Evolutionary conservation across 176 grass and related monocot genomes (phyloP), one percentile per base, ranked within the genome.

Genomic region (Tillandsia leiboldiana): DNA sequence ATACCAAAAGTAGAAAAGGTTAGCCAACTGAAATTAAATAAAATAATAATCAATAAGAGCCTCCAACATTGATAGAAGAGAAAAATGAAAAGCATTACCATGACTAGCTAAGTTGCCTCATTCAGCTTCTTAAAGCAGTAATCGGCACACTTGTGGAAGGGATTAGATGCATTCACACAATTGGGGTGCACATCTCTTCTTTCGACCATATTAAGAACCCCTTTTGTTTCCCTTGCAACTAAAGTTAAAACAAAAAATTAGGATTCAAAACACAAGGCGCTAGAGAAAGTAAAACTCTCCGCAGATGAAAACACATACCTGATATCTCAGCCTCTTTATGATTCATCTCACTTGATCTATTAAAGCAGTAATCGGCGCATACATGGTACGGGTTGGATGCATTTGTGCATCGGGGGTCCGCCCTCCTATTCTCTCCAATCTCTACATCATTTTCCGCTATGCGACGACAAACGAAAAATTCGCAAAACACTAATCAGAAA

Each of bases 131-230:
- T 77, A 65, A 65, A 66, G 70, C 94, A 99, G 50, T 83, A 3
- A 27, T 90, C 84, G 66, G 65, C 75, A 79, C 94, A 97, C 54
- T 81, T 85, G 54, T 97, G 94, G 71, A 83, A 97, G 1, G 89
- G 94, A 73, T 97, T 97, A 26, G 86, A 97, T 77, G 94, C 89
- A 12, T 97, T 90, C 15, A 7, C 71, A 67, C 94, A 97, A 63
- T 85, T 79, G 48, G 86, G 84, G 61, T 92, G 67, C 70, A 87
- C 66, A 53, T 73, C 80, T 73, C 74, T 72, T 73, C 68, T 87
- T 69, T 64, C 75, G 50, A 53, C 82, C 6, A 54, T 51, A 54
- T 72, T 83, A 26, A 73, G 50, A 65, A 64, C 14, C 64, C 53
- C 77, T 48, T 80, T 78, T 63, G 68, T 75, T 52, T 87, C 81